These are phyloP conservation scores for Candida suzukii DNA, from an alignment of 805 yeast species.

Conservation along the genomic window DNA sequence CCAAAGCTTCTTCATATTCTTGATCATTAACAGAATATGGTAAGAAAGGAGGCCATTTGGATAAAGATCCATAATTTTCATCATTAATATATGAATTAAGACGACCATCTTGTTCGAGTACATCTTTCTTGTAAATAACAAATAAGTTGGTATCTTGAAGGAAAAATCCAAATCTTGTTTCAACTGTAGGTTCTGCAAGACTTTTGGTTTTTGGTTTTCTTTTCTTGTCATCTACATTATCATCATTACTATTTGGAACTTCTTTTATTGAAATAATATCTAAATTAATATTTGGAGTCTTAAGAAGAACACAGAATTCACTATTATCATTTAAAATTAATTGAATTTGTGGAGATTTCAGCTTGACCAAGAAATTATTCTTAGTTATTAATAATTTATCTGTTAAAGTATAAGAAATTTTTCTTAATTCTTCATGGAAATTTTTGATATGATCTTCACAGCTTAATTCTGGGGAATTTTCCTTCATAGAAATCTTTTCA, in stretches of 20 bases:
- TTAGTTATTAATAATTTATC: slow-evolving; percentile 24
- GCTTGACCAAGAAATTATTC: slow-evolving; percentile 57
- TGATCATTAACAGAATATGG: slow-evolving; percentile 32
- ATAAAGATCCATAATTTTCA: slow-evolving; percentile 53
- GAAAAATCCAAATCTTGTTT: slow-evolving; percentile 64
- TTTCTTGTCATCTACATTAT: slow-evolving; percentile 28
- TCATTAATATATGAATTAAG: slow-evolving; percentile 18
- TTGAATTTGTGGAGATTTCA: slow-evolving; percentile 82
- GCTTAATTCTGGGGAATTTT: slow-evolving; percentile 4
- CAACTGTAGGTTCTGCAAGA: slow-evolving; percentile 31
- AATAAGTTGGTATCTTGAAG: slow-evolving; percentile 67
- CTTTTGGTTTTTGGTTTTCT: background rate
- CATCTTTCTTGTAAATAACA: slow-evolving; percentile 49
- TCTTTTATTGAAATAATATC: slow-evolving; percentile 56
- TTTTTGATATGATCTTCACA: slow-evolving; percentile 30
- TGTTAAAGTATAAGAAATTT: slow-evolving; percentile 25
- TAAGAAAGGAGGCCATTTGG: slow-evolving; percentile 87
- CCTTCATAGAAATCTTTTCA: background rate
- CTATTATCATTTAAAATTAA: slow-evolving; percentile 43
- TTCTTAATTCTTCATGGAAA: slow-evolving; percentile 48
- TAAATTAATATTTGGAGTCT: slow-evolving; percentile 65
- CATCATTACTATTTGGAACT: slow-evolving; percentile 24
- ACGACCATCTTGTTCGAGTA: slow-evolving; percentile 18
- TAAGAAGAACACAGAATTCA: slow-evolving; percentile 58
- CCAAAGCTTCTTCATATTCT: slow-evolving; percentile 55